Percentiles rank a stretch among this genome's conserved stretches.
Conservation (phyloP, 73 alveolate genomes). For the Diophrys sp. region DNA sequence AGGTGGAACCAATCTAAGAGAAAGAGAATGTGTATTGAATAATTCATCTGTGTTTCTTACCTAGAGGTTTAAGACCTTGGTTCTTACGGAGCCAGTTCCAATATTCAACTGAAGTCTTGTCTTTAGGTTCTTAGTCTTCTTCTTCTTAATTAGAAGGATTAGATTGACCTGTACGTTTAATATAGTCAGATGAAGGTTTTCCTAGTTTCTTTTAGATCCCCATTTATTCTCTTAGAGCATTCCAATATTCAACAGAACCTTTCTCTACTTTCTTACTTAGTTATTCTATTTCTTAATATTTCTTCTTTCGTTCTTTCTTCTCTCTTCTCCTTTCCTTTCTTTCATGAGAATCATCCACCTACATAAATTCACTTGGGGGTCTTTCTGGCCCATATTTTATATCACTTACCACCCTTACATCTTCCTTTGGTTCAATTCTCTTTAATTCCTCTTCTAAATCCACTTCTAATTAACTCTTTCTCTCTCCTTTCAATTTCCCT, state of each 20-base stretch:
- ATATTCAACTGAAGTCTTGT: constrained; percentile 29
- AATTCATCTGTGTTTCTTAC: neutral
- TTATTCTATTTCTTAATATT: constrained; percentile 24
- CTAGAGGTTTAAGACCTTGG: constrained; percentile 51
- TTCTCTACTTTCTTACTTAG: constrained; percentile 17
- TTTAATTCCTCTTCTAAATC: constrained; percentile 41
- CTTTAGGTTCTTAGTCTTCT: constrained; percentile 1
- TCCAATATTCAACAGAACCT: constrained; percentile 72
- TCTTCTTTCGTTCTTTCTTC: constrained; percentile 44
- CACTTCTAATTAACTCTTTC: constrained; percentile 48
- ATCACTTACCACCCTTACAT: neutral
- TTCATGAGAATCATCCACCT: constrained; percentile 33
- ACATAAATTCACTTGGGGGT: neutral
- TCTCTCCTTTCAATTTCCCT: constrained; percentile 28
- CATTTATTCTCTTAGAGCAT: constrained; percentile 69
- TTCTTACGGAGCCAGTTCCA: constrained; percentile 49
- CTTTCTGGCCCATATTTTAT: neutral
- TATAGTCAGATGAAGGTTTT: constrained; percentile 4
- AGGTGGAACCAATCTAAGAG: neutral
- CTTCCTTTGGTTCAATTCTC: constrained; percentile 26
- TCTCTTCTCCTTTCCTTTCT: constrained; percentile 63
- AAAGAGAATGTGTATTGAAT: too few relatives aligned
- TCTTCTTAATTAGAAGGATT: neutral
- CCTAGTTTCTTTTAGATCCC: constrained; percentile 53
- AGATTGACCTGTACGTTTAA: neutral